These are phyloP conservation scores for Gleditsia sinensis DNA, from an alignment of 306 rosid genomes.

Conservation along the genomic window DNA sequence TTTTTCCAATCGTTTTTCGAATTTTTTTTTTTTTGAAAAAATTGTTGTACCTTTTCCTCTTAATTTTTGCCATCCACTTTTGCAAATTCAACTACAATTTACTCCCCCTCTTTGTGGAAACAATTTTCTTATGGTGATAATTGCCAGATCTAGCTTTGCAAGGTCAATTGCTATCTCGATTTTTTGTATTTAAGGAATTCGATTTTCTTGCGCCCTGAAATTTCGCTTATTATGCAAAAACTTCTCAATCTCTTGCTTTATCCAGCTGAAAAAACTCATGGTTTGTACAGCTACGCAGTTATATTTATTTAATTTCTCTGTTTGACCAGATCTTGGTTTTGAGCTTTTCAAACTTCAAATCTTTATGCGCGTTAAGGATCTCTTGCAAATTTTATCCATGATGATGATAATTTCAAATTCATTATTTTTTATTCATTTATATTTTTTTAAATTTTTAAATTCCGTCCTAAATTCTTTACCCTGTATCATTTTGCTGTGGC, in stretches of 20 bases:
- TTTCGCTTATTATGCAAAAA: neutral
- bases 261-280: neutral
- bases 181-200: neutral
- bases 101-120: neutral
- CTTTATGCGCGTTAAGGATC: neutral
- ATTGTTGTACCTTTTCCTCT: too few relatives aligned
- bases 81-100: neutral
- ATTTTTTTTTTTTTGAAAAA: neutral
- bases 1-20: neutral
- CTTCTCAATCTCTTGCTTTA: neutral
- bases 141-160: neutral
- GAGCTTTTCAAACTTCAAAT: neutral
- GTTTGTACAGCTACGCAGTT: neutral
- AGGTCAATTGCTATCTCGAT: neutral
- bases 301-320: neutral
- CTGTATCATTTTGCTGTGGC: neutral
- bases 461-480: neutral
- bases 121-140: neutral
- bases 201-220: neutral
- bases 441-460: too few relatives aligned
- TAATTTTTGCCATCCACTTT: neutral
- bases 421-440: neutral
- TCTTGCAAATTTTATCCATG: neutral
- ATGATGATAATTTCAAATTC: neutral
- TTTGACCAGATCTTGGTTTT: slow-evolving; percentile 38